These are phyloP conservation scores for Arabidopsis arenosa DNA, from an alignment of 345 rosid genomes.

Conservation along the genomic window DNA sequence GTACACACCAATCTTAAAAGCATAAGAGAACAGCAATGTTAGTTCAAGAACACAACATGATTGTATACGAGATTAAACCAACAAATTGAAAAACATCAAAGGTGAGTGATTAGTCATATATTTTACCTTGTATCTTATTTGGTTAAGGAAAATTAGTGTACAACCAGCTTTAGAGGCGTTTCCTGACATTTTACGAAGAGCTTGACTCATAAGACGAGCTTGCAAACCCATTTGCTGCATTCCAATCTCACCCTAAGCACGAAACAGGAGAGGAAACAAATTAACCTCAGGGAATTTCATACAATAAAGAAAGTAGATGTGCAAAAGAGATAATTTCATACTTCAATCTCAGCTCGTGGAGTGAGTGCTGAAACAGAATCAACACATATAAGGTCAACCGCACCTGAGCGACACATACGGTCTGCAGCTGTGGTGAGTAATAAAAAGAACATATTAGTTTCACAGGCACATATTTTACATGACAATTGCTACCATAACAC, in stretches of 20 bases:
- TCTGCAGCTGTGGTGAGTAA: slow-evolving; percentile 73
- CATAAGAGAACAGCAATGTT: slow-evolving; percentile 37
- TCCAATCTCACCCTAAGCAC: slow-evolving; percentile 88
- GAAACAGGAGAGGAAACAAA: not conserved
- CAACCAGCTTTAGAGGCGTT: slow-evolving; percentile 99
- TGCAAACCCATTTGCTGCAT: slow-evolving; percentile 99
- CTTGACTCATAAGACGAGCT: slow-evolving; percentile 99
- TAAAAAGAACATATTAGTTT: slow-evolving; percentile 38
- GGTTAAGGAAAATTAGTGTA: slow-evolving; percentile 89
- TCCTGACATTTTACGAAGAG: slow-evolving; percentile 98
- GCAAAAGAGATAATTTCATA: slow-evolving; percentile 36
- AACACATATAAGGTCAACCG: slow-evolving; percentile 89
- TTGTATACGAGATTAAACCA: not conserved
- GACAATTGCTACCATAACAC: not conserved
- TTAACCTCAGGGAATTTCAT: not conserved
- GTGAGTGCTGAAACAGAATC: slow-evolving; percentile 99
- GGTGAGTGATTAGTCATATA: slow-evolving; percentile 14
- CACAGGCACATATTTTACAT: not conserved
- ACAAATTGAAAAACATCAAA: not conserved
- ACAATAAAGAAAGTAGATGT: not conserved
- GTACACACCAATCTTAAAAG: slow-evolving; percentile 84
- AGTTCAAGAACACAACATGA: slow-evolving; percentile 29
- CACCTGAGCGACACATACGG: slow-evolving; percentile 99
- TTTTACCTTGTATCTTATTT: slow-evolving; percentile 90
- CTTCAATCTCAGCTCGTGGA: slow-evolving; percentile 99